Evolutionary conservation across 768 basidiomycete species (phyloP).

Genomic region (Coprinopsis marcescibilis): DNA sequence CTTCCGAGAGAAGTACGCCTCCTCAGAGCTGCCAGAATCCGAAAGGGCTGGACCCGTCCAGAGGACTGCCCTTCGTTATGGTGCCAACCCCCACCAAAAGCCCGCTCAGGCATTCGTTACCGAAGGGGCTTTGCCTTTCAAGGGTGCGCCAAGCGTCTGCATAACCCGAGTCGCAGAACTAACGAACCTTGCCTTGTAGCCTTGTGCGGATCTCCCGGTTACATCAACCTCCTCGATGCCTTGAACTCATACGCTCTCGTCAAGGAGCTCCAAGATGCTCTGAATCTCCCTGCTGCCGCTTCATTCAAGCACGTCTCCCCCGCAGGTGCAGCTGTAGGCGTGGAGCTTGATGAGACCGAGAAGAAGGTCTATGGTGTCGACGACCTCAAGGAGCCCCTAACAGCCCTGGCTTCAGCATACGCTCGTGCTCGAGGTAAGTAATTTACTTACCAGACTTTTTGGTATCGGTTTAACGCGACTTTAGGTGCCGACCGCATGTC

Average conservation of each 20-base stretch:
- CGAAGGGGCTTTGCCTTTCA: slow-evolving; percentile 88
- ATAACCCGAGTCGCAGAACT: background rate
- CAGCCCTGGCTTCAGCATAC: slow-evolving; percentile 87
- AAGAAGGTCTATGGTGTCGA: slow-evolving; percentile 96
- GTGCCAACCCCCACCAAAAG: slow-evolving; percentile 98
- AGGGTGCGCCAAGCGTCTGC: slow-evolving; percentile 44
- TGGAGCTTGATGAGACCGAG: slow-evolving; percentile 76
- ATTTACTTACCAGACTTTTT: background rate
- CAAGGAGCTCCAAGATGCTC: slow-evolving; percentile 83
- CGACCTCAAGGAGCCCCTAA: slow-evolving; percentile 85
- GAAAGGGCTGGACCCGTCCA: slow-evolving; percentile 68
- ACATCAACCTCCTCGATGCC: slow-evolving; percentile 97
- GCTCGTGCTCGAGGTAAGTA: slow-evolving; percentile 85
- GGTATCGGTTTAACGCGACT: background rate
- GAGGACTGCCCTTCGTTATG: slow-evolving; percentile 83
- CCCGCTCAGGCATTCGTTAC: slow-evolving; percentile 95
- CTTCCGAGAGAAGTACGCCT: slow-evolving; percentile 94
- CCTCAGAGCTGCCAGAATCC: slow-evolving; percentile 61
- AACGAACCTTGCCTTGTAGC: slow-evolving; percentile 42
- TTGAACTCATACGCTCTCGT: slow-evolving; percentile 97
- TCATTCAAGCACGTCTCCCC: slow-evolving; percentile 99
- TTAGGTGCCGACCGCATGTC: slow-evolving; percentile 97
- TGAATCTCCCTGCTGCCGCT: slow-evolving; percentile 89
- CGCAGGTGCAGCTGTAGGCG: slow-evolving; percentile 91
- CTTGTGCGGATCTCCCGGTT: slow-evolving; percentile 90